Percentiles rank a stretch among this genome's conserved stretches.
phyloP scores from a whole-genome alignment of 1,284 basidiomycete species.

The Exsudoporus floridanus region DNA sequence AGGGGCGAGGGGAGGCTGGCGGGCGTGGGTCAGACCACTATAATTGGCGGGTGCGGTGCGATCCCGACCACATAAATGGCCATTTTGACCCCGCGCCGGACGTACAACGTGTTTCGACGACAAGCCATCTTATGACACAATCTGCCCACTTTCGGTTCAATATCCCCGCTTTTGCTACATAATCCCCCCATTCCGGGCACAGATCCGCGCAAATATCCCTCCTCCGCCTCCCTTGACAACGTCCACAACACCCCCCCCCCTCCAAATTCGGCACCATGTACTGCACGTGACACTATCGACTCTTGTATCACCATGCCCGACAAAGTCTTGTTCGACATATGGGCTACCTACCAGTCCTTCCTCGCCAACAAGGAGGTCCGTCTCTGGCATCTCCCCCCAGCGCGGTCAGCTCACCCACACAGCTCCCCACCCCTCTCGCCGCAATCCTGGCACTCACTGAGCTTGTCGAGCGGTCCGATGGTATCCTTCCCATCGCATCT shows the following conservation, averaged over 20 bases:
- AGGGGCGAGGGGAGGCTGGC: slow-evolving; percentile 38
- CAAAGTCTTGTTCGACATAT: slow-evolving; percentile 50
- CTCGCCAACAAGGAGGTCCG: slow-evolving; percentile 60
- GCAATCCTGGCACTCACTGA: slow-evolving; percentile 82
- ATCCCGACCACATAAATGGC: slow-evolving; percentile 46
- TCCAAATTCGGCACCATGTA: slow-evolving; percentile 4
- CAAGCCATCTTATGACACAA: slow-evolving; percentile 32
- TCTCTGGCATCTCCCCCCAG: not conserved
- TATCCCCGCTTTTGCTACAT: slow-evolving; percentile 9
- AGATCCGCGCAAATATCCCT: slow-evolving; percentile 31
- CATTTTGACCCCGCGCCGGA: slow-evolving; percentile 46
- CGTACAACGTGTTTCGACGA: slow-evolving; percentile 60
- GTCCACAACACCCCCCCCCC: slow-evolving; percentile 17
- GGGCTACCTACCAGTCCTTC: slow-evolving; percentile 53
- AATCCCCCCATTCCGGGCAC: slow-evolving; percentile 7
- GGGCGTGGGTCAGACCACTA: slow-evolving; percentile 41
- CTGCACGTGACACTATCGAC: slow-evolving; percentile 17
- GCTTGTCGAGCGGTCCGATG: slow-evolving; percentile 71
- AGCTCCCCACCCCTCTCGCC: slow-evolving; percentile 86
- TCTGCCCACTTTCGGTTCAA: slow-evolving; percentile 22
- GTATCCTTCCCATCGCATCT: slow-evolving; percentile 35
- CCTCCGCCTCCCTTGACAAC: slow-evolving; percentile 27
- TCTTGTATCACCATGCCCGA: slow-evolving; percentile 9
- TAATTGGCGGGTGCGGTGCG: slow-evolving; percentile 44
- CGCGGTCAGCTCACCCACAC: not conserved